These are phyloP conservation scores for Erigeron philadelphicus DNA, from an alignment of 140 eudicot genomes.

Conservation along the genomic window DNA sequence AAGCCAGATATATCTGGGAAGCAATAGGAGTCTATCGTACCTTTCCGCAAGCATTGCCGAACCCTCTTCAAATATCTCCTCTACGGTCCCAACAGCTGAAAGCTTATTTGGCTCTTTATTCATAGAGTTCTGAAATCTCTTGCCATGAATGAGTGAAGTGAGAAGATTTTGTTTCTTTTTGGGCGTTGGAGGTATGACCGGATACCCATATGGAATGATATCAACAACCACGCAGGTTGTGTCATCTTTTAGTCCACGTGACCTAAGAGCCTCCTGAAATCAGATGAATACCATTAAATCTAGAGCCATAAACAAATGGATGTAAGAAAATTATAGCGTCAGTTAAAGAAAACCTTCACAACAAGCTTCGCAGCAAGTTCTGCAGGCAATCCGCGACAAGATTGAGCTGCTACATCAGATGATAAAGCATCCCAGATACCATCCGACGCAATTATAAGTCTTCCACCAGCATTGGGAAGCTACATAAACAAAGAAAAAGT, in stretches of 20 bases:
- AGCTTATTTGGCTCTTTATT: constrained; percentile 55
- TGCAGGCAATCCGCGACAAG: constrained; percentile 91
- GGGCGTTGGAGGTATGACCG: constrained; percentile 56
- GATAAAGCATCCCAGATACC: constrained; percentile 99
- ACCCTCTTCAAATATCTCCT: constrained; percentile 96
- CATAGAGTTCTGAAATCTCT: constrained; percentile 43
- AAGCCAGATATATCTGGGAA: not conserved
- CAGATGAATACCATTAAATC: not conserved
- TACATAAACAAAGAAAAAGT: constrained; percentile 23
- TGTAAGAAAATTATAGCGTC: not conserved
- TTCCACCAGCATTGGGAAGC: constrained; percentile 90
- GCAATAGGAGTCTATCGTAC: constrained; percentile 28
- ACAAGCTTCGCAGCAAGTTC: constrained; percentile 97
- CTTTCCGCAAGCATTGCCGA: constrained; percentile 98
- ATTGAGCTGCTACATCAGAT: constrained; percentile 71
- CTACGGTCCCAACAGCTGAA: constrained; percentile 84
- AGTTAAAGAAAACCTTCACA: constrained; percentile 56
- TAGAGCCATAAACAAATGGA: not conserved
- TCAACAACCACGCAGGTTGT: constrained; percentile 98
- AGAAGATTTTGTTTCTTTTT: constrained; percentile 67
- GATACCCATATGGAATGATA: constrained; percentile 75
- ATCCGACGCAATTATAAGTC: constrained; percentile 96
- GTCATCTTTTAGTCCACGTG: constrained; percentile 94
- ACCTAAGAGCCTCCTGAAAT: constrained; percentile 84
- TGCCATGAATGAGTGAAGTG: constrained; percentile 57